Base-by-base conservation (phyloP, 1,139 yeast genomes). In the Candida tropicalis region DNA sequence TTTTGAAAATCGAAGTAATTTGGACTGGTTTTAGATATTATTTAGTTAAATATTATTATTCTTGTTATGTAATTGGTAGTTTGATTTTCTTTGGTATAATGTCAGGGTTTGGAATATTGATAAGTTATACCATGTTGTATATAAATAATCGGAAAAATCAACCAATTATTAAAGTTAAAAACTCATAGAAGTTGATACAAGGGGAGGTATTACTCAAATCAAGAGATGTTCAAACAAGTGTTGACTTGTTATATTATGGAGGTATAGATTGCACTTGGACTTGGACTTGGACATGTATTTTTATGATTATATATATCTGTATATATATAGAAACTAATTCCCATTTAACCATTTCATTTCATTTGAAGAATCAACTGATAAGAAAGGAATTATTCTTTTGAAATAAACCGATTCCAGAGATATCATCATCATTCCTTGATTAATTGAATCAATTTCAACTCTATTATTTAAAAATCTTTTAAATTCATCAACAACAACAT, bases 1-100 rank as follows among this genome's bases (percentile, higher is more conserved):
- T 37, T 37, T 42, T 61, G 24, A 53, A 54, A 26, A 53, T 63
- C 34, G 54, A 49, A 16, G 57, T 66, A 9, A 64, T 73, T 40
- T 80, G 83, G 76, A 63, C 61, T 15, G 91, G 91, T 0, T 58
- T 84, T 39, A 63, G 87, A 28, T 81, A 75, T 58, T 75, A 80
- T 47, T 57, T 85, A 57, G 75, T 73, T 43, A 66, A 74, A 39
- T 77, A 81, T 56, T 77, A 75, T 43, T 55, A 65, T 12, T 42
- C 68, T 0, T 71, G 79, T 40, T 72, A 81, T 45, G n/a, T 76
- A 1, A 31, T 76, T 8, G 89, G 88, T 1, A 75, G 77, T 1
- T 44, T 59, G 0, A 25, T 70, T 0, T 75, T 83, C 50, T 83
- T 87, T 83, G 42, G 47, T 12, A 44, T 68, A 37, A 62, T 79